Evolutionary conservation across 177 flowering plant genomes (phyloP).

Genomic region (Vitis hybrid): DNA sequence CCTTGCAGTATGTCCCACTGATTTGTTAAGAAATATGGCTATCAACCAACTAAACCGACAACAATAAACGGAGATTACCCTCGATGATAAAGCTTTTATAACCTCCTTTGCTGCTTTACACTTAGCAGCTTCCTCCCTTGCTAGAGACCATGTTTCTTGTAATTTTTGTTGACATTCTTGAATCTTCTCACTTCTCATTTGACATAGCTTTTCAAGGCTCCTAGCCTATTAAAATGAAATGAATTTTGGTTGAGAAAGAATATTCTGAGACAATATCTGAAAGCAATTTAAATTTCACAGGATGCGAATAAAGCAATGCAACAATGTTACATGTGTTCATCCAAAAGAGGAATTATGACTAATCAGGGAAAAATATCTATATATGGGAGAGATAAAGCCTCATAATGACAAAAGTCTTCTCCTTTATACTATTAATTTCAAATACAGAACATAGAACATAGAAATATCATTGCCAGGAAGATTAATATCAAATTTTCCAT

Average conservation of each 20-base stretch:
- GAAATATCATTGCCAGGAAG: too few species aligned
- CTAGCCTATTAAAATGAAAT: constrained; percentile 30
- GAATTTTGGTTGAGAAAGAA: constrained; percentile 4
- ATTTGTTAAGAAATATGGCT: neutral
- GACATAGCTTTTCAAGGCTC: constrained; percentile 44
- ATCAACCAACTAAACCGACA: neutral
- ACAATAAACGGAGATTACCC: constrained; percentile 31
- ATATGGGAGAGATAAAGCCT: too few species aligned
- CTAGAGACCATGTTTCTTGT: constrained; percentile 52
- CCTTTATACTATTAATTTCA: too few species aligned
- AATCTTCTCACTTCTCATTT: constrained; percentile 40
- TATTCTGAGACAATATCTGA: neutral
- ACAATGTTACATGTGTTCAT: too few species aligned
- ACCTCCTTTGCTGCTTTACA: constrained; percentile 70
- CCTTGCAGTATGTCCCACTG: neutral
- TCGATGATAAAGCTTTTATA: constrained; percentile 45
- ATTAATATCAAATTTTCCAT: too few species aligned
- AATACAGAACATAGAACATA: too few species aligned
- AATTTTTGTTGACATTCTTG: constrained; percentile 45
- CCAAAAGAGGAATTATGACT: too few species aligned
- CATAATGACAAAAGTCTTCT: too few species aligned
- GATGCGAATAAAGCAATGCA: too few species aligned
- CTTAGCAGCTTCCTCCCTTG: constrained; percentile 62
- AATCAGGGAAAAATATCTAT: too few species aligned
- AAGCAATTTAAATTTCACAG: neutral